A percentile compares a stretch with the other conserved stretches of the same genome.
phyloP scores from a whole-genome alignment of 2,329 filamentous ascomycete species.

The Colletotrichum trifolii region DNA sequence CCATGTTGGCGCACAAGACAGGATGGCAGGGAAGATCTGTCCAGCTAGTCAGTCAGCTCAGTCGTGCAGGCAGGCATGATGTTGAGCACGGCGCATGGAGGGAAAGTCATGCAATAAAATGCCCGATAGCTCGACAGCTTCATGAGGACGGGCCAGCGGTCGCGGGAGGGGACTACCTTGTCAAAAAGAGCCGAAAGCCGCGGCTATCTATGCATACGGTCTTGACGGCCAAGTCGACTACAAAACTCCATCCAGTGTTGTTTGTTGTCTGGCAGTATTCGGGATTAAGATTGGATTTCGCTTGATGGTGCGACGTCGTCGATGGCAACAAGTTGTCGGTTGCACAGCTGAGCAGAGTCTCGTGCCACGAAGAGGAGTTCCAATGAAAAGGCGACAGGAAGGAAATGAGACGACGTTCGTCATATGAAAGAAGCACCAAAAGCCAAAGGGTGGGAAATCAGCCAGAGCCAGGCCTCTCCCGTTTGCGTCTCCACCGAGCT shows the following conservation, averaged over 20 bases:
- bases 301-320: conserved; percentile 16
- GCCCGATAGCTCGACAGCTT: conserved; percentile 14
- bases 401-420: conserved; percentile 22
- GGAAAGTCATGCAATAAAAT: background rate
- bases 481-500: conserved; percentile 31
- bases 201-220: conserved; percentile 36
- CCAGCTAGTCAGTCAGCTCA: conserved; percentile 16
- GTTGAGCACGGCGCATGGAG: background rate
- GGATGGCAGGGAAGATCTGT: conserved; percentile 15
- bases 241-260: conserved; percentile 29
- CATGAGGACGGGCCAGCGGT: conserved; percentile 17
- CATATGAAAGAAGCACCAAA: conserved; percentile 22
- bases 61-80: conserved; percentile 8
- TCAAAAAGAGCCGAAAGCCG: conserved; percentile 25
- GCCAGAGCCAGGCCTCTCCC: conserved; percentile 14
- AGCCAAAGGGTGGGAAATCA: conserved; percentile 1
- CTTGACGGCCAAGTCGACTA: conserved; percentile 15
- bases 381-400: conserved; percentile 6
- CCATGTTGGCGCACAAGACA: conserved; percentile 45
- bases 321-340: conserved; percentile 10
- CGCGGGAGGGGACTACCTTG: conserved; percentile 35
- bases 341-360: conserved; percentile 27
- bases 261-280: conserved; percentile 6
- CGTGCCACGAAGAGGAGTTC: conserved; percentile 11
- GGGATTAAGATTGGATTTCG: conserved; percentile 2